Base-by-base conservation (phyloP, 1,284 basidiomycete genomes). In the Tylopilus sp. region DNA sequence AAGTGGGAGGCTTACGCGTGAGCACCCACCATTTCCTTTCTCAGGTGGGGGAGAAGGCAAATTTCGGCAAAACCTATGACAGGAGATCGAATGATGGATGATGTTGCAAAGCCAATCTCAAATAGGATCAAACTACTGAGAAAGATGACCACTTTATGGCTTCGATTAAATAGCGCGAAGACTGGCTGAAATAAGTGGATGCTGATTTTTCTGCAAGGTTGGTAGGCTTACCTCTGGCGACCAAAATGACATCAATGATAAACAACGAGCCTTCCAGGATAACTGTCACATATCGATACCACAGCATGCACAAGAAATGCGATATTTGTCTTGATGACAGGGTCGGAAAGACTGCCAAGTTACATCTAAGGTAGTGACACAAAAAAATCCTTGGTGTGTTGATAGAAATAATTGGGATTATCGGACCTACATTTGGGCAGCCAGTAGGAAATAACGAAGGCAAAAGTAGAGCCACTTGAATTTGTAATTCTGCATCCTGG, bases 401-500 rank as follows among this genome's bases (percentile, higher is more conserved):
- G 9, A 22, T 33, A 9, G 18, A 24, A 38, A 22, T 22, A n/a
- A 38, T 19, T n/a, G 22, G 10, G 33, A 36, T 36, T 36, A 10
- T 26, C 10, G 26, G 39, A 38, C 73, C 15, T 57, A 74, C 73
- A 64, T 51, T 53, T 73, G 71, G 6, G 53, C 49, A 4, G 39
- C 73, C 2, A 72, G 53, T 16, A 72, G 38, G 51, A 65, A 41
- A 52, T 72, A 68, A 29, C 66, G 59, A 56, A 75, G 73, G 52
- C 68, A 76, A 32, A 76, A 65, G 61, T 69, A 78, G 52, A 69
- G 26, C 67, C 69, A 69, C 51, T 74, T 77, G 32, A 62, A 65
- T 15, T 62, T 13, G 47, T 60, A 63, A 22, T 24, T 32, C 49
- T 62, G 63, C 65, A 64, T 78, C 16, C 66, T 73, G 61, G 19